Conservation (phyloP, 352 stramenopile genomes). For the Thalassiosira pacifica region DNA sequence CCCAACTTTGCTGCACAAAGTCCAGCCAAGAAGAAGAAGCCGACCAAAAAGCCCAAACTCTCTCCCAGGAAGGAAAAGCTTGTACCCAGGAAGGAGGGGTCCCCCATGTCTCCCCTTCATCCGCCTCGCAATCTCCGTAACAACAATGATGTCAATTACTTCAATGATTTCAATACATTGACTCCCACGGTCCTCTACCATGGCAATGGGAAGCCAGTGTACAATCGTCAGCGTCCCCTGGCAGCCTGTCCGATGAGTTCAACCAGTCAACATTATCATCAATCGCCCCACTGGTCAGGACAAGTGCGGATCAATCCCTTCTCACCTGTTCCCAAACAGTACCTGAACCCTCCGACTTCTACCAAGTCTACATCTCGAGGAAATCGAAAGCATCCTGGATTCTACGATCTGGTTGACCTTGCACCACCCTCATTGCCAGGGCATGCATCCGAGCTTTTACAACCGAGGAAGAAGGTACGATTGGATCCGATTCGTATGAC, state of each 20-base stretch:
- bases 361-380: conserved; percentile 17
- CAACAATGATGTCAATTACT: conserved; percentile 22
- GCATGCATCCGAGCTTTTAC: neutral
- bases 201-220: neutral
- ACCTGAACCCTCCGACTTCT: conserved; percentile 40
- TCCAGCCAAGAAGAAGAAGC: neutral
- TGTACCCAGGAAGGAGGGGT: neutral
- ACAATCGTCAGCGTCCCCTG: conserved; percentile 1
- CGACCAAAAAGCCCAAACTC: conserved; percentile 11
- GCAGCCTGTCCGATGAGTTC: conserved; percentile 3
- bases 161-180: conserved; percentile 35
- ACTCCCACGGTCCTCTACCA: conserved; percentile 41
- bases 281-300: conserved; percentile 57
- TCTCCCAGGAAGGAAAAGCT: neutral
- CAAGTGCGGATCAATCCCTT: conserved; percentile 61
- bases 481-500: neutral
- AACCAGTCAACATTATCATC: conserved; percentile 44
- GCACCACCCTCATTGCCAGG: neutral
- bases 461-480: neutral
- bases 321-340: conserved; percentile 55
- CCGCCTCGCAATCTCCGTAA: conserved; percentile 1
- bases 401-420: conserved; percentile 4
- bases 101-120: conserved; percentile 3
- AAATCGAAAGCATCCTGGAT: conserved; percentile 10
- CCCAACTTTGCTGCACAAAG: neutral